phyloP scores from a whole-genome alignment of 176 grass and related monocot genomes.

The Olyra latifolia region DNA sequence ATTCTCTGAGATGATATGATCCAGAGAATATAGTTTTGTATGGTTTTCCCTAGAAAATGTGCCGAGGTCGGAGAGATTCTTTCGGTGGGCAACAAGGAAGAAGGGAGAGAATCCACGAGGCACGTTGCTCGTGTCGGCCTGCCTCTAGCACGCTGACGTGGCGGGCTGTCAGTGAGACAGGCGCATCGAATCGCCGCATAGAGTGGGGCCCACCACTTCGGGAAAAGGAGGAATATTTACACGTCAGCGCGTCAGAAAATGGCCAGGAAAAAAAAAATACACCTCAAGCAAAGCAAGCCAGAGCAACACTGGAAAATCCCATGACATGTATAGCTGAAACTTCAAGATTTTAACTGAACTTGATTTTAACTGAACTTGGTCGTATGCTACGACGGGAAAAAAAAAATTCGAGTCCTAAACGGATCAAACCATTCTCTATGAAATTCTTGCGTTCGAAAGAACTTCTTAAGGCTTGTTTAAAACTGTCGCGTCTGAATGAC shows the following conservation, averaged over 20 bases:
- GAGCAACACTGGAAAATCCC: not conserved
- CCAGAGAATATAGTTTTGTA: not conserved
- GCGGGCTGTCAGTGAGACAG: conserved; percentile 18
- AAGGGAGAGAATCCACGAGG: conserved; percentile 23
- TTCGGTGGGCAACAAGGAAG: not conserved
- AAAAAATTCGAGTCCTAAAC: too few species aligned
- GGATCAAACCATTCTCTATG: too few species aligned
- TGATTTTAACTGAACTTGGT: not conserved
- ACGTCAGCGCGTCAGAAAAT: conserved; percentile 1
- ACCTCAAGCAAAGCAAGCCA: not conserved
- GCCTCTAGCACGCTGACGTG: not conserved
- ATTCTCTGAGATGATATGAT: not conserved
- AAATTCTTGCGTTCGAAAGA: not conserved
- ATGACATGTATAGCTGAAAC: not conserved
- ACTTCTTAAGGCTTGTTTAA: not conserved
- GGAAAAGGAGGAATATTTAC: not conserved
- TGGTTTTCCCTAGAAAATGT: not conserved
- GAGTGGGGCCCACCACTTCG: conserved; percentile 3
- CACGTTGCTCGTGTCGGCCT: conserved; percentile 30
- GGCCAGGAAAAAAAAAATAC: not conserved
- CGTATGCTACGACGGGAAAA: not conserved
- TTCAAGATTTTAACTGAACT: not conserved
- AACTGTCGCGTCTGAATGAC: too few species aligned
- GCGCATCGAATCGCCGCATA: conserved; percentile 44
- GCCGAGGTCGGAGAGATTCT: not conserved